Evolutionary conservation across 1,284 basidiomycete species (phyloP).

Genomic region (Pseudomicrostroma phylloplanum): DNA sequence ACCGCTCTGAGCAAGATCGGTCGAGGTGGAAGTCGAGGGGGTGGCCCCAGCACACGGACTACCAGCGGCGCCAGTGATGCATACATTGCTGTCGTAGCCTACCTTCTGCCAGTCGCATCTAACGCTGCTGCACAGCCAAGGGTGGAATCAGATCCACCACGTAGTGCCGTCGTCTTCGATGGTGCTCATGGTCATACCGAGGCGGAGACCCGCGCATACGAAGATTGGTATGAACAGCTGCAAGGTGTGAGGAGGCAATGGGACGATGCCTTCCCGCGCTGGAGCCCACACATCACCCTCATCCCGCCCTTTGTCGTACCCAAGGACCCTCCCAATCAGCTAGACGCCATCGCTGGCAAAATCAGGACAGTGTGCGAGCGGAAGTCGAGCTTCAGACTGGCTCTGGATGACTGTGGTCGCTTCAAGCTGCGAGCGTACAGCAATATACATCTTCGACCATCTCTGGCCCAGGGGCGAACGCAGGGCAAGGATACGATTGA

Average conservation of each 20-base stretch:
- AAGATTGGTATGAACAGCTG: background rate
- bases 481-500: background rate
- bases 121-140: background rate
- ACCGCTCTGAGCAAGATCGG: too few relatives aligned
- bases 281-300: background rate
- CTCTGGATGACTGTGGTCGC: too few relatives aligned
- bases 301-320: slow-evolving; percentile 2
- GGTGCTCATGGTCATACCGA: too few relatives aligned
- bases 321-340: background rate
- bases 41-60: too few relatives aligned
- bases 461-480: background rate
- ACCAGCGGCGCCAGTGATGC: background rate
- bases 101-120: background rate
- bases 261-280: background rate
- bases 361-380: background rate
- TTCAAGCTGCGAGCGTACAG: too few relatives aligned
- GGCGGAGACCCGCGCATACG: too few relatives aligned
- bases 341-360: background rate
- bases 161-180: too few relatives aligned
- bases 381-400: too few relatives aligned
- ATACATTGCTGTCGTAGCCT: slow-evolving; percentile 4
- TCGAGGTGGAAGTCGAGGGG: too few relatives aligned
- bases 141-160: too few relatives aligned
- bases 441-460: background rate
- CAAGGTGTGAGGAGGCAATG: background rate